Percentiles rank a stretch among this genome's conserved stretches.
phyloP scores from a whole-genome alignment of 2,329 filamentous ascomycete genomes.

The Metarhizium humberi region DNA sequence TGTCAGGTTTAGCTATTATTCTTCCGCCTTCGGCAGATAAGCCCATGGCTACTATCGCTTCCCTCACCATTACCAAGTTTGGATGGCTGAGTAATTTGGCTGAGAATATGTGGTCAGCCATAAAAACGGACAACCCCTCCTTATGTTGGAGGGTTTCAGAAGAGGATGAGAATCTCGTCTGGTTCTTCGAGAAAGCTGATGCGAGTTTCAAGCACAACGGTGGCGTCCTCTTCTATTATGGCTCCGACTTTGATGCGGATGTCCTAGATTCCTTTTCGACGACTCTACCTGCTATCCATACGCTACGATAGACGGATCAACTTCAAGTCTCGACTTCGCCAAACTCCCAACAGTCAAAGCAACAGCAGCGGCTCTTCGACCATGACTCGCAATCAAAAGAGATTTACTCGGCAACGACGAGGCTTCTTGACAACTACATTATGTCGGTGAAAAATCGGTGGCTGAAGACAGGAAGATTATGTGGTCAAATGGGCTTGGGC shows the following conservation, averaged over 20 bases:
- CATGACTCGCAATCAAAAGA: no score
- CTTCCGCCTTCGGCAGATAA: conserved; percentile 61
- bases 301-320: no score
- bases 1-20: conserved; percentile 88
- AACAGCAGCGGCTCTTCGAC: no score
- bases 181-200: conserved; percentile 97
- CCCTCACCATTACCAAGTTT: conserved; percentile 85
- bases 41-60: conserved; percentile 72
- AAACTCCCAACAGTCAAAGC: no score
- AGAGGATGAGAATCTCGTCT: conserved; percentile 91
- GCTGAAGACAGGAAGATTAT: no score
- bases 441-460: no score
- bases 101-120: conserved; percentile 86
- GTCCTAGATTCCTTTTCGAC: no score
- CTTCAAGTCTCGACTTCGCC: no score
- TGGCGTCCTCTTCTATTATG: conserved; percentile 94
- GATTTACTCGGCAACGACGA: no score
- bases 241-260: conserved; percentile 51
- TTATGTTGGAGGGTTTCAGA: conserved; percentile 95
- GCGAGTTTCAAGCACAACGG: conserved; percentile 79
- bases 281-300: no score
- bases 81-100: conserved; percentile 93
- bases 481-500: no score
- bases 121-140: conserved; percentile 88
- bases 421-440: no score